Evolutionary conservation across 2,329 filamentous ascomycete genomes (phyloP), one percentile per base, ranked within the genome.

Genomic region (Paecilomyces dactylethromorphus): DNA sequence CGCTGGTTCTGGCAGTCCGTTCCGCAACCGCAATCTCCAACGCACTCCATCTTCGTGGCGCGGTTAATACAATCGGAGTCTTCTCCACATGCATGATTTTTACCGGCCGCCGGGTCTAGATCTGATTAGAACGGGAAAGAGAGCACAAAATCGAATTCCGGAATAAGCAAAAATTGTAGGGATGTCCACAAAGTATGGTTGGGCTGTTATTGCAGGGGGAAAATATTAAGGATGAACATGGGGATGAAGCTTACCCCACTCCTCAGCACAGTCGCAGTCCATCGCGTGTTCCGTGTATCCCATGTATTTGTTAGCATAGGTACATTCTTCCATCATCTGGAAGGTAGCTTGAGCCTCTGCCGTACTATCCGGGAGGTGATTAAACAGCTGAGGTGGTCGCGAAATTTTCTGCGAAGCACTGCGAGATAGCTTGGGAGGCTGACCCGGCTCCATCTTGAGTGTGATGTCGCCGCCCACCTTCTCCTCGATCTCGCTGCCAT

Each of bases 31-130:
- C 92, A 94, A 65, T 92, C 89, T 61, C 86, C 86, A 35, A 90
- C 83, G 73, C 94, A 99, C 78, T 99, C 94, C 85, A 97, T 96
- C 76, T 97, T 97, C 59, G 93, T 97, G 59, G 91, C 90, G 69
- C 94, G 90, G 75, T 99, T 99, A 81, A 99, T 99, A 77, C 94
- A 99, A 75, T 97, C 93, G 15, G 92, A 96, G 75, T 97, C 91
- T 68, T 97, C 92, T 64, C 91, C 93, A 74, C 94, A 99, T 55
- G 94, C 92, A 76, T 88, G 77, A 74, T 99, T 99, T 59, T 70
- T 75, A 61, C 77, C 76, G 24, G 76, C 75, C 18, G 76, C 69
- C 56, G 78, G 52, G 70, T 86, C 83, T 85, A 67, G 51, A 56
- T 56, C 10, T 45, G 31, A 56, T 57, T 57, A 54, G 29, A 56